These are phyloP conservation scores for Rhodocollybia butyracea DNA, from an alignment of 768 basidiomycete species.

Conservation along the genomic window DNA sequence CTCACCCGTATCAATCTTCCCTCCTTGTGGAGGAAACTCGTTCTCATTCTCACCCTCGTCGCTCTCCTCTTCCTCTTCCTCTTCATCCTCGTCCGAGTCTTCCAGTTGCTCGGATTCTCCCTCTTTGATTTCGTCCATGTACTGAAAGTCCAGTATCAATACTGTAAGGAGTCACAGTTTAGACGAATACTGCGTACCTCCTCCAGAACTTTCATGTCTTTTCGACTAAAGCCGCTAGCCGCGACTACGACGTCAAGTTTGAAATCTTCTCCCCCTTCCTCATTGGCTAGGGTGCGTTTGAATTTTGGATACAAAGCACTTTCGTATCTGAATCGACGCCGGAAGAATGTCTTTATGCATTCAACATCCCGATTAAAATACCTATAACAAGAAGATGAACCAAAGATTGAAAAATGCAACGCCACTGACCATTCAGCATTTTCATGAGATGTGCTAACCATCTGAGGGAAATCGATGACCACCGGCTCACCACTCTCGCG, in stretches of 20 bases:
- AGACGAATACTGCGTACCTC: conserved; percentile 54
- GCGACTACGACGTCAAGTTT: conserved; percentile 87
- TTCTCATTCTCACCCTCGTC: conserved; percentile 35
- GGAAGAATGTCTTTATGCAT: conserved; percentile 92
- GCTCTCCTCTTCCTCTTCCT: conserved; percentile 35
- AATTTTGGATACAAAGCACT: conserved; percentile 87
- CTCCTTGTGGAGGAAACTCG: conserved; percentile 28
- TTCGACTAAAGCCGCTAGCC: conserved; percentile 89
- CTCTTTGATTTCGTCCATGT: conserved; percentile 46
- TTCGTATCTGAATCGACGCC: conserved; percentile 88
- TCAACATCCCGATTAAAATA: conserved; percentile 99
- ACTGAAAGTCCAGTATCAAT: conserved; percentile 39
- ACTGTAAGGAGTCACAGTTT: conserved; percentile 14
- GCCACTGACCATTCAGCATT: conserved; percentile 89
- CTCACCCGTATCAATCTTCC: conserved; percentile 19
- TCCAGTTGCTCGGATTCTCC: conserved; percentile 28
- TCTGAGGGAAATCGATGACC: conserved; percentile 98
- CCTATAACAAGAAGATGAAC: conserved; percentile 42
- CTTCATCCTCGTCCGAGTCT: conserved; percentile 25
- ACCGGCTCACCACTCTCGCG: conserved; percentile 72
- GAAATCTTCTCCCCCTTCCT: conserved; percentile 51
- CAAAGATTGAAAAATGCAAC: conserved; percentile 9
- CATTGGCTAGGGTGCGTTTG: conserved; percentile 53
- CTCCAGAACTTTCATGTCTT: conserved; percentile 79
- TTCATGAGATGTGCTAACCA: conserved; percentile 95